Percentiles rank a stretch among this genome's conserved stretches.
These are phyloP conservation scores for Marasmius tenuissimus DNA, from an alignment of 1,284 basidiomycete species.

Conservation along the genomic window DNA sequence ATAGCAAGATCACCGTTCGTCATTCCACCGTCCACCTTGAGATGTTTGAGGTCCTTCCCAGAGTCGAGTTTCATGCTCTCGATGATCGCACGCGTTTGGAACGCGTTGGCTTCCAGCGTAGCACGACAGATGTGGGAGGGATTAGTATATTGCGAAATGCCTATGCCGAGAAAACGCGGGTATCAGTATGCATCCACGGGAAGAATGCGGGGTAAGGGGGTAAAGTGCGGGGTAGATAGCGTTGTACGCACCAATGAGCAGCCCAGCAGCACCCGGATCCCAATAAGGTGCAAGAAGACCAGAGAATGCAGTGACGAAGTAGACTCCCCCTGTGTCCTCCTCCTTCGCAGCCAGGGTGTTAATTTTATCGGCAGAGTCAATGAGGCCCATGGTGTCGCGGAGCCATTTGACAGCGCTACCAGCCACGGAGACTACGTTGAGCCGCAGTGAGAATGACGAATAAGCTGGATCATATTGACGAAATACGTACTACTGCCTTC, in stretches of 20 bases:
- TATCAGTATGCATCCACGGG: not conserved
- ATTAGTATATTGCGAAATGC: constrained; percentile 90
- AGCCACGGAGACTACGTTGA: constrained; percentile 79
- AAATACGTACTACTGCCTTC: constrained; percentile 83
- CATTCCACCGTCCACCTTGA: constrained; percentile 95
- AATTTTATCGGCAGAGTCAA: constrained; percentile 80
- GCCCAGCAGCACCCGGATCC: constrained; percentile 84
- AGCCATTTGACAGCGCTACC: constrained; percentile 97
- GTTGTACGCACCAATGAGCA: constrained; percentile 67
- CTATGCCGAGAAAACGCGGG: constrained; percentile 27
- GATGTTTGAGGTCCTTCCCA: constrained; percentile 67
- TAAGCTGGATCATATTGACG: not conserved
- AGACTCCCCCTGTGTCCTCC: constrained; percentile 86
- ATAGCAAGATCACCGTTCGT: constrained; percentile 90
- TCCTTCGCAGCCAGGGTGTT: constrained; percentile 84
- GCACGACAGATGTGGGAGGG: constrained; percentile 93
- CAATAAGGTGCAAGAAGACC: constrained; percentile 92
- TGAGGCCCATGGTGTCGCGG: constrained; percentile 87
- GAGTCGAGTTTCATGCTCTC: constrained; percentile 93
- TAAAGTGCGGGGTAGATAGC: not conserved
- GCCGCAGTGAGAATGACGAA: not conserved
- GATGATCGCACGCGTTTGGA: constrained; percentile 91
- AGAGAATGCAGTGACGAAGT: constrained; percentile 96
- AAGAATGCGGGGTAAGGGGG: not conserved
- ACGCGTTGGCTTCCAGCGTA: constrained; percentile 88